A percentile compares a stretch with the other conserved stretches of the same genome.
These are phyloP conservation scores for Coniophora puteana DNA, from an alignment of 1,284 basidiomycete genomes.

Conservation along the genomic window DNA sequence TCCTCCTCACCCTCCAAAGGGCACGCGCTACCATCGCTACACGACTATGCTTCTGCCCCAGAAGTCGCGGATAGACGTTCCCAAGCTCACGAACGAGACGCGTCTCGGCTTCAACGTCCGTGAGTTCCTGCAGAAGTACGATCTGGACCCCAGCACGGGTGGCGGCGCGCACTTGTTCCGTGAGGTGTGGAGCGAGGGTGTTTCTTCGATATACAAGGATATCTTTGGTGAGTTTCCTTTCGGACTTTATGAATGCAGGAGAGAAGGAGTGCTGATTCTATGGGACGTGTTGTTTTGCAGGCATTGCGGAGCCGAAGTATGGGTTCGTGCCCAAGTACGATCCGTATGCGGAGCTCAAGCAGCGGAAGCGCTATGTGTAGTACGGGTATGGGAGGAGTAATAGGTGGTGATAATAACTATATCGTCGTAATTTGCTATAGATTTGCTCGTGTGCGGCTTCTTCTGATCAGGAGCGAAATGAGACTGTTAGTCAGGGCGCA, in stretches of 20 bases:
- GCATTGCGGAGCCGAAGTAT: constrained; percentile 61
- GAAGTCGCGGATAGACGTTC: constrained; percentile 35
- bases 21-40: constrained; percentile 87
- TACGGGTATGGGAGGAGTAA: no score
- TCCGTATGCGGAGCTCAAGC: constrained; percentile 57
- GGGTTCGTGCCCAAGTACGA: constrained; percentile 56
- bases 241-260: constrained; percentile 2
- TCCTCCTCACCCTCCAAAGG: constrained; percentile 85
- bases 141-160: constrained; percentile 48
- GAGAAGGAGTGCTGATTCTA: no score
- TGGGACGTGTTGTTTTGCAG: constrained; percentile 33
- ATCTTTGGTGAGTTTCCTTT: constrained; percentile 56
- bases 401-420: no score
- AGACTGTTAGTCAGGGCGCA: no score
- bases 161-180: constrained; percentile 86
- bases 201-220: constrained; percentile 64
- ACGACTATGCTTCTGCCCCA: constrained; percentile 78
- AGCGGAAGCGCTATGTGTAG: constrained; percentile 46
- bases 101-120: constrained; percentile 65
- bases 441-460: no score
- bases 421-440: no score
- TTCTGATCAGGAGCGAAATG: no score
- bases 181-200: constrained; percentile 68
- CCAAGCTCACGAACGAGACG: constrained; percentile 31
- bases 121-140: constrained; percentile 53